A percentile compares a stretch with the other conserved stretches of the same genome.
These are phyloP conservation scores for Trametes punicea DNA, from an alignment of 768 basidiomycete genomes.

Conservation along the genomic window DNA sequence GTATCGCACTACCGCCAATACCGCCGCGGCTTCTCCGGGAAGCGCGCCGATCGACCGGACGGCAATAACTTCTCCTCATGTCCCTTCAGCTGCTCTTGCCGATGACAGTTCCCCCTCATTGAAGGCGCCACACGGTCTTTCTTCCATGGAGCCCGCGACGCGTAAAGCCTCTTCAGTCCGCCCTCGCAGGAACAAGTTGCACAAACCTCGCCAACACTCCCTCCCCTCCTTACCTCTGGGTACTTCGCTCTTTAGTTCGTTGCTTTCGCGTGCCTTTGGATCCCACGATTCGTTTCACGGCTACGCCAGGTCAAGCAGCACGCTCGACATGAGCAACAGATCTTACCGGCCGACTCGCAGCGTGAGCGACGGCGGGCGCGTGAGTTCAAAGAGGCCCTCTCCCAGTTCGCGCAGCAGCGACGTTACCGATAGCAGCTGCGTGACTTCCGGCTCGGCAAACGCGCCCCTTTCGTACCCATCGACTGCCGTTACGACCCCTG, in stretches of 20 bases:
- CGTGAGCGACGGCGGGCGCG: conserved; percentile 12
- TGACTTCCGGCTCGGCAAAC: conserved; percentile 12
- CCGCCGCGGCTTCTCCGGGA: conserved; percentile 9
- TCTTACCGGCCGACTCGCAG: conserved; percentile 14
- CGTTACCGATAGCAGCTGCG: conserved; percentile 13
- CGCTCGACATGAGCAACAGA: conserved; percentile 7
- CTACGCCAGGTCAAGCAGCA: conserved; percentile 6
- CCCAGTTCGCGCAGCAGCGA: conserved; percentile 15
- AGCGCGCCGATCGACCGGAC: conserved; percentile 12
- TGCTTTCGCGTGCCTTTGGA: conserved; percentile 12
- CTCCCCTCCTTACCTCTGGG: background rate
- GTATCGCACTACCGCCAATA: conserved; percentile 5
- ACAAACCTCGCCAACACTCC: conserved; percentile 11
- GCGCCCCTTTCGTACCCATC: conserved; percentile 10
- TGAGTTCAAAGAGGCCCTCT: background rate
- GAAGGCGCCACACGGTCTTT: background rate
- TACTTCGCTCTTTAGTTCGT: conserved; percentile 7
- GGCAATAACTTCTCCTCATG: conserved; percentile 11
- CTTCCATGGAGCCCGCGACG: conserved; percentile 16
- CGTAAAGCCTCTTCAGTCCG: conserved; percentile 7
- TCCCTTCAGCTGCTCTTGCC: background rate
- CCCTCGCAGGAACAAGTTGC: conserved; percentile 13
- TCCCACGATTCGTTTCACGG: background rate
- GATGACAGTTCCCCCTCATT: conserved; percentile 5
- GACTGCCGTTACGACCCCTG: conserved; percentile 22